These are phyloP conservation scores for Fusarium proliferatum DNA, from an alignment of 2,329 filamentous ascomycete species.

Conservation along the genomic window DNA sequence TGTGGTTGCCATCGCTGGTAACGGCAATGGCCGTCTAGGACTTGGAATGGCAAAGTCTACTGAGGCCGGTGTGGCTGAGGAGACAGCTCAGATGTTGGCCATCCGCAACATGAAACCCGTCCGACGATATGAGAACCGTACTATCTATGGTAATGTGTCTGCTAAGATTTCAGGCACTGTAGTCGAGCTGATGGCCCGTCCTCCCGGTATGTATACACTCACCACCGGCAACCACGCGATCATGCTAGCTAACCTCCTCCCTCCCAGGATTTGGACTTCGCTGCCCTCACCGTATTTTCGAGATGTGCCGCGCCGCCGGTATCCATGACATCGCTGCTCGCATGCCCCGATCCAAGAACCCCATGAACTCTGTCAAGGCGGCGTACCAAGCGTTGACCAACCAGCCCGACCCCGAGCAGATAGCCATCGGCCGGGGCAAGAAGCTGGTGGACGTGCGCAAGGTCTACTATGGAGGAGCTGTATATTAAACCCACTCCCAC, in stretches of 20 bases:
- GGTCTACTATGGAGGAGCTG: constrained; percentile 91
- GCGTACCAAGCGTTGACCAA: constrained; percentile 82
- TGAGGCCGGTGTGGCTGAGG: constrained; percentile 73
- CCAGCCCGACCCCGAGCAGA: constrained; percentile 88
- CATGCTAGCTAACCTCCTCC: constrained; percentile 5
- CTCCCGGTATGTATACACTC: constrained; percentile 77
- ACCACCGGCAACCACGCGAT: background rate
- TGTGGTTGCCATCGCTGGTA: constrained; percentile 84
- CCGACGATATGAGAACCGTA: constrained; percentile 88
- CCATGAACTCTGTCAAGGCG: constrained; percentile 98
- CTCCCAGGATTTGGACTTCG: constrained; percentile 88
- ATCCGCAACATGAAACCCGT: constrained; percentile 96
- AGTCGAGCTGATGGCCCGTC: constrained; percentile 82
- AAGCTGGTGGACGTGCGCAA: constrained; percentile 97
- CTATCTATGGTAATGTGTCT: constrained; percentile 86
- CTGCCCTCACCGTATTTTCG: constrained; percentile 90
- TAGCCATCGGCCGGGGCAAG: constrained; percentile 89
- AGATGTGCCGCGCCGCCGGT: constrained; percentile 88
- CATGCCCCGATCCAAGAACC: constrained; percentile 88
- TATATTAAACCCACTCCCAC: constrained; percentile 59
- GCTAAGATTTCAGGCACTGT: constrained; percentile 90
- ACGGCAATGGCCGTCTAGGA: constrained; percentile 85
- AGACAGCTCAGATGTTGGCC: constrained; percentile 82
- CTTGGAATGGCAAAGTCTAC: constrained; percentile 91
- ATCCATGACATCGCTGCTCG: constrained; percentile 87